phyloP scores from a whole-genome alignment of 768 basidiomycete genomes.

The Fomitopsis serialis region DNA sequence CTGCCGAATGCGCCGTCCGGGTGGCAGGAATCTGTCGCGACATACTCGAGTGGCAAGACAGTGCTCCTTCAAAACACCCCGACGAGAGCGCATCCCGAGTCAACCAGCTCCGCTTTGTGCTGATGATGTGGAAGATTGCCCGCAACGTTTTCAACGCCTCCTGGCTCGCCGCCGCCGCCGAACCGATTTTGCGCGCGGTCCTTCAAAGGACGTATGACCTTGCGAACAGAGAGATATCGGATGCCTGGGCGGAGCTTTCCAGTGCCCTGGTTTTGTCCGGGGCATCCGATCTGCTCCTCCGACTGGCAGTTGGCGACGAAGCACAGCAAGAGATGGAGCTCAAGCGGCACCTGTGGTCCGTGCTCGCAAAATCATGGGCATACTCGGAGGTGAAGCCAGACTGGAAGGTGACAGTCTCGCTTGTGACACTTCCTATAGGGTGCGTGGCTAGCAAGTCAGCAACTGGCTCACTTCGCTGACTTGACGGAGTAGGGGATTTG shows the following conservation, averaged over 20 bases:
- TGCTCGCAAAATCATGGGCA: constrained; percentile 32
- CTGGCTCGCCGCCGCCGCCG: constrained; percentile 40
- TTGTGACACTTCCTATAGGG: constrained; percentile 47
- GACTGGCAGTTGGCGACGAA: constrained; percentile 24
- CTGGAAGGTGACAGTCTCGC: constrained; percentile 38
- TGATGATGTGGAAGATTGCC: constrained; percentile 42
- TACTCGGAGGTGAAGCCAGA: constrained; percentile 18
- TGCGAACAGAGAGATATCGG: constrained; percentile 31
- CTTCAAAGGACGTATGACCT: constrained; percentile 40
- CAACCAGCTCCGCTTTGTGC: neutral
- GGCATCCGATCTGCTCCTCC: constrained; percentile 34
- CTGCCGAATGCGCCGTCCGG: constrained; percentile 28
- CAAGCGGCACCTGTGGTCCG: constrained; percentile 43
- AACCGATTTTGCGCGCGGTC: constrained; percentile 39
- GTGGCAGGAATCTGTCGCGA: constrained; percentile 30
- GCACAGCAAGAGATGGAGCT: constrained; percentile 26
- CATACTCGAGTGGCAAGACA: constrained; percentile 25
- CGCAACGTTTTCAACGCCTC: constrained; percentile 39
- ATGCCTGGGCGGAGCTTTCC: constrained; percentile 46
- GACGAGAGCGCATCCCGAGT: constrained; percentile 4
- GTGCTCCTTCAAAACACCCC: no score
- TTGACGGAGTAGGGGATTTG: constrained; percentile 36
- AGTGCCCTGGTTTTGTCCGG: constrained; percentile 39
- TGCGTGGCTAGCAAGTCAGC: constrained; percentile 17
- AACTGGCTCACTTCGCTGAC: neutral